A percentile compares a stretch with the other conserved stretches of the same genome.
These are phyloP conservation scores for Aureobasidium sp. DNA, from an alignment of 2,329 filamentous ascomycete species.

Conservation along the genomic window DNA sequence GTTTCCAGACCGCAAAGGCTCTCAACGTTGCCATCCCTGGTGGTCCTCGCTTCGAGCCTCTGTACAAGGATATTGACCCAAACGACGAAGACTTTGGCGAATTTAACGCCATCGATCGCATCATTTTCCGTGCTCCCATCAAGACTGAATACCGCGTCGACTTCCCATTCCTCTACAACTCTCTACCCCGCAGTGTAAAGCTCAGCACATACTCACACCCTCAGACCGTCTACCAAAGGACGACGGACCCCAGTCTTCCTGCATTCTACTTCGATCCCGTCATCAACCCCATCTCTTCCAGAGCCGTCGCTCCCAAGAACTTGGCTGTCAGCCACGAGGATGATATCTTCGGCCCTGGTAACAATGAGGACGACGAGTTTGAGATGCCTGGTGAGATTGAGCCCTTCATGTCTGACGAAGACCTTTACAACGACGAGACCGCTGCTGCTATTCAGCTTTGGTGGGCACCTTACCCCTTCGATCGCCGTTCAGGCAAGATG, in stretches of 20 bases:
- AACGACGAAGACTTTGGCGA: constrained; percentile 99
- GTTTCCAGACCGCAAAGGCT: constrained; percentile 92
- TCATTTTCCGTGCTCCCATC: constrained; percentile 94
- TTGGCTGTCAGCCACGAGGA: constrained; percentile 89
- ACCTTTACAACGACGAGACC: constrained; percentile 82
- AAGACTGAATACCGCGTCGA: constrained; percentile 93
- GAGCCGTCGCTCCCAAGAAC: constrained; percentile 89
- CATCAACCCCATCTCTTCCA: constrained; percentile 97
- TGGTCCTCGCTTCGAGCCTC: constrained; percentile 87
- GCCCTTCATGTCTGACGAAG: constrained; percentile 84
- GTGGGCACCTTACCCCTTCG: constrained; percentile 97
- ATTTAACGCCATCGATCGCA: constrained; percentile 98
- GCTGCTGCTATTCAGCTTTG: constrained; percentile 85
- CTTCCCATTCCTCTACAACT: constrained; percentile 94
- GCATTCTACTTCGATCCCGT: constrained; percentile 98
- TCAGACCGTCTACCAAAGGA: constrained; percentile 81
- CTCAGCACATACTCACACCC: constrained; percentile 91
- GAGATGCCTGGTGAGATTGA: constrained; percentile 70
- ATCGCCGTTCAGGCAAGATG: constrained; percentile 90
- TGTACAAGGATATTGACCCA: constrained; percentile 98
- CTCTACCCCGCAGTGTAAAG: constrained; percentile 86
- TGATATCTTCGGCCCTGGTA: constrained; percentile 77
- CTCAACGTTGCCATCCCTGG: constrained; percentile 97
- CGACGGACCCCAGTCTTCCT: constrained; percentile 80
- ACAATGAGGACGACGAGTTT: constrained; percentile 56